Percentiles rank a stretch among this genome's conserved stretches.
Conservation (phyloP, 225 moss, liverwort and hornwort genomes). For the Takakia lepidozioides region DNA sequence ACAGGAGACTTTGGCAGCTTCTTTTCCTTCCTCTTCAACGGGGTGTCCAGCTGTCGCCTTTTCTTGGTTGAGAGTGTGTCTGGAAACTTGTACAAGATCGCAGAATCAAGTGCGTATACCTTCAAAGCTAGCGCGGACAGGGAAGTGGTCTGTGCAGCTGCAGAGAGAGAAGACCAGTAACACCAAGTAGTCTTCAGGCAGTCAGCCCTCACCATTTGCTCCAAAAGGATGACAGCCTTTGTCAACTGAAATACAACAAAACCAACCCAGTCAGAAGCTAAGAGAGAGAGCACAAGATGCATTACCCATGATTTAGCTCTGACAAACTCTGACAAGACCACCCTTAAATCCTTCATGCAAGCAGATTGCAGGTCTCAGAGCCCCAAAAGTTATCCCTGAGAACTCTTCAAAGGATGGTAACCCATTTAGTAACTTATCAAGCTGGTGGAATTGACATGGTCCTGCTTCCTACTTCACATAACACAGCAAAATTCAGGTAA, state of each 20-base stretch:
- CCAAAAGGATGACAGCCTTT: conserved; percentile 68
- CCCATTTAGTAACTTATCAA: no score
- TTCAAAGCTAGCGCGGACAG: conserved; percentile 69
- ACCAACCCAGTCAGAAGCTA: neutral
- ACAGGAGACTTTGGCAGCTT: conserved; percentile 12
- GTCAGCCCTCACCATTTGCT: conserved; percentile 80
- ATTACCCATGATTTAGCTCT: neutral
- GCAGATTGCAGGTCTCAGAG: neutral
- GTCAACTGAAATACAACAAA: conserved; percentile 48
- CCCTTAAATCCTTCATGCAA: neutral
- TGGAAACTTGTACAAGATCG: conserved; percentile 32
- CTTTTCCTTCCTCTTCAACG: conserved; percentile 9
- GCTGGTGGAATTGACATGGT: no score
- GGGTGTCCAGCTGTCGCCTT: conserved; percentile 24
- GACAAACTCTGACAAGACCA: neutral
- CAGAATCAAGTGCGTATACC: conserved; percentile 67
- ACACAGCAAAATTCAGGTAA: no score
- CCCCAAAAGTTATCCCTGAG: no score
- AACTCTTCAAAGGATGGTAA: no score
- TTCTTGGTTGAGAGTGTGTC: conserved; percentile 21
- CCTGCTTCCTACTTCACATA: no score
- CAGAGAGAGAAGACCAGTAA: conserved; percentile 85
- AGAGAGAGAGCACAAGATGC: neutral
- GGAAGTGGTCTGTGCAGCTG: conserved; percentile 72
- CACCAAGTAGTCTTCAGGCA: conserved; percentile 69